phyloP scores from a whole-genome alignment of 306 rosid species.

The Ormosia emarginata region DNA sequence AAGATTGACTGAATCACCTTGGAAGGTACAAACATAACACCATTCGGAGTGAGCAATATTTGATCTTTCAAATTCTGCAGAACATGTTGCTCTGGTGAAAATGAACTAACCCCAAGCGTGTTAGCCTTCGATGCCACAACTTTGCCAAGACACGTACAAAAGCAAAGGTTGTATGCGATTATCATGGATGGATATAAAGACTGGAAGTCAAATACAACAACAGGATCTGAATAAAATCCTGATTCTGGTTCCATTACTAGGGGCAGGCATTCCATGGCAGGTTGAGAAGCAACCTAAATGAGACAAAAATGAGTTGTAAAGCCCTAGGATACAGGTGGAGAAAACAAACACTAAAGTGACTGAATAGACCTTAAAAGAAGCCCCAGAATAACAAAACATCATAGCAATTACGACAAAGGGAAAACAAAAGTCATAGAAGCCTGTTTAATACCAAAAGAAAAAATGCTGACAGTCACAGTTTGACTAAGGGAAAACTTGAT shows the following conservation, averaged over 20 bases:
- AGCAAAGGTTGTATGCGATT: conserved; percentile 94
- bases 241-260: conserved; percentile 99
- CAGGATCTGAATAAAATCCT: conserved; percentile 94
- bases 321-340: conserved; percentile 1
- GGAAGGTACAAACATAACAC: conserved; percentile 85
- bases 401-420: background rate
- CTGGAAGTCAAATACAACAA: conserved; percentile 89
- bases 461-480: background rate
- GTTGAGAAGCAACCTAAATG: conserved; percentile 92
- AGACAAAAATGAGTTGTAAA: conserved; percentile 21
- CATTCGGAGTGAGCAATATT: conserved; percentile 83
- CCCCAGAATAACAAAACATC: background rate
- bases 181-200: conserved; percentile 98
- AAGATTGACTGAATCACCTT: conserved; percentile 50
- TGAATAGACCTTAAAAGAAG: background rate
- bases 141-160: conserved; percentile 92
- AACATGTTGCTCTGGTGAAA: conserved; percentile 61
- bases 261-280: conserved; percentile 97
- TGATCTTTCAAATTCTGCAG: conserved; percentile 61
- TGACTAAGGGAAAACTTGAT: background rate
- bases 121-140: conserved; percentile 59
- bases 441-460: background rate
- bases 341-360: conserved; percentile 6
- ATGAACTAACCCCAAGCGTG: conserved; percentile 79
- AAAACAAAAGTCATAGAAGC: background rate